Conservation (phyloP, 768 basidiomycete species). For the Suillus spraguei region DNA sequence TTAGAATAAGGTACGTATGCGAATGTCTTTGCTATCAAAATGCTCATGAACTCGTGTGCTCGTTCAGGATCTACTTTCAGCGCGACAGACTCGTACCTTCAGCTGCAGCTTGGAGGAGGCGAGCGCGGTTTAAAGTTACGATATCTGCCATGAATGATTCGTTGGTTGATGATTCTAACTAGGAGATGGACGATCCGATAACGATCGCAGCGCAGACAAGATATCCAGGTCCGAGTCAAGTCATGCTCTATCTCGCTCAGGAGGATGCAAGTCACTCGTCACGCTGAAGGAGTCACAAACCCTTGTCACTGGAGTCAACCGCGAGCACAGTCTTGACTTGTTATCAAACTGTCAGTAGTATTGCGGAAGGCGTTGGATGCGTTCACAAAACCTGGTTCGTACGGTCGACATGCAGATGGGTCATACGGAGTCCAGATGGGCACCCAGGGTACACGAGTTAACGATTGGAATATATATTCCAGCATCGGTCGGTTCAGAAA, state of each 20-base stretch:
- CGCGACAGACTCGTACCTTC: slow-evolving; percentile 45
- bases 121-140: slow-evolving; percentile 45
- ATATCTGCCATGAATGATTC: slow-evolving; percentile 23
- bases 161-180: not conserved
- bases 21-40: slow-evolving; percentile 58
- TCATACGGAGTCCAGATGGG: too few species aligned
- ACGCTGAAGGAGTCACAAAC: not conserved
- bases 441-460: too few species aligned
- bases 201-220: not conserved
- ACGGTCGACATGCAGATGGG: too few species aligned
- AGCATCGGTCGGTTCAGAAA: too few species aligned
- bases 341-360: too few species aligned
- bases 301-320: too few species aligned
- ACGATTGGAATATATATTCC: too few species aligned
- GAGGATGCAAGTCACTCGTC: not conserved
- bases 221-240: not conserved
- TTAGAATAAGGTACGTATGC: slow-evolving; percentile 88
- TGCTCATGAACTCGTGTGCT: slow-evolving; percentile 8
- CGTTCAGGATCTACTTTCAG: slow-evolving; percentile 9
- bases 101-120: slow-evolving; percentile 57
- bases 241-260: too few species aligned
- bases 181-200: not conserved
- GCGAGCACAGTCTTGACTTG: too few species aligned
- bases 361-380: too few species aligned
- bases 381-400: too few species aligned